phyloP scores from a whole-genome alignment of 257 asterid genomes.

The Przewalskia tangutica region DNA sequence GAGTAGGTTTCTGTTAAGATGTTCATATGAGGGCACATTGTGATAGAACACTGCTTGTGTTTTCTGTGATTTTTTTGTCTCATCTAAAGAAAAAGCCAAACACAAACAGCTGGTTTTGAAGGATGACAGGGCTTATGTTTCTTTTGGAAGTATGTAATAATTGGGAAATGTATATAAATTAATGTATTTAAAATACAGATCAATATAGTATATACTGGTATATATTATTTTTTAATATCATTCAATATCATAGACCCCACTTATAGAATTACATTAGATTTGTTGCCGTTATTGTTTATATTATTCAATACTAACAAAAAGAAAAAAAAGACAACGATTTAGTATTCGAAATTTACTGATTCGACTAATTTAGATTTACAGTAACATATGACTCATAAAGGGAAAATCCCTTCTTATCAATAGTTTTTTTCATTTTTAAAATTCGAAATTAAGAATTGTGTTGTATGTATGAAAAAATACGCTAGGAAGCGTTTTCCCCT shows the following conservation, averaged over 20 bases:
- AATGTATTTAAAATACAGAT: neutral
- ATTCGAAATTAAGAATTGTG: neutral
- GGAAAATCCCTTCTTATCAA: neutral
- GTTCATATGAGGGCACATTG: constrained; percentile 9
- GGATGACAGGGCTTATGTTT: neutral
- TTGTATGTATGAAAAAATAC: too few species aligned
- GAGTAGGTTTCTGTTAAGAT: constrained; percentile 26
- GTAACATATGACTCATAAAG: too few species aligned
- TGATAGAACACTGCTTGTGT: neutral
- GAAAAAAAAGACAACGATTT: neutral
- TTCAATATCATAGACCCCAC: neutral
- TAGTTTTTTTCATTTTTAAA: neutral
- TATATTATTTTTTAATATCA: neutral
- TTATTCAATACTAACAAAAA: neutral
- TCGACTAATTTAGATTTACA: neutral
- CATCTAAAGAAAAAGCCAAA: constrained; percentile 4
- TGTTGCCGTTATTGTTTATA: neutral
- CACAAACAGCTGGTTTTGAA: constrained; percentile 25
- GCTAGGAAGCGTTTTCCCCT: too few species aligned
- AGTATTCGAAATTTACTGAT: neutral
- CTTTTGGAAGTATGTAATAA: neutral
- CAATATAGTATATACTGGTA: neutral
- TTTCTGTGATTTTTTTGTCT: constrained; percentile 10
- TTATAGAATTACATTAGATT: too few species aligned
- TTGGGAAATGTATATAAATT: neutral